A percentile compares a stretch with the other conserved stretches of the same genome.
phyloP scores from a whole-genome alignment of 2,329 filamentous ascomycete species.

The Colletotrichum coccodes region DNA sequence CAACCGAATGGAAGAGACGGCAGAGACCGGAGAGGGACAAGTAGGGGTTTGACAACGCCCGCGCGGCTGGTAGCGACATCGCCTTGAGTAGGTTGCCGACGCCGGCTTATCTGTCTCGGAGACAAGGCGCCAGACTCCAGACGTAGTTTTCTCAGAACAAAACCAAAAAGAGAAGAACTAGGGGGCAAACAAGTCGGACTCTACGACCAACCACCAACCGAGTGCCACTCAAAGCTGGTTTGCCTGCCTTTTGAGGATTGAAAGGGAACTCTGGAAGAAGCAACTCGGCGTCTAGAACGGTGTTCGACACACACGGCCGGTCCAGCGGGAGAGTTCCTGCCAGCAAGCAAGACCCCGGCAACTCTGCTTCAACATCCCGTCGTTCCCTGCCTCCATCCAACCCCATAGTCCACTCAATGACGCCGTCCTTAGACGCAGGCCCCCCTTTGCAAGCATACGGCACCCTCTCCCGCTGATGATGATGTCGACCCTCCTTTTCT shows the following conservation, averaged over 20 bases:
- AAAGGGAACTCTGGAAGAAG: neutral
- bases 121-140: neutral
- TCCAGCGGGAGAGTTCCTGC: constrained; percentile 12
- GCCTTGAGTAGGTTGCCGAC: neutral
- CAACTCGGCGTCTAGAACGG: neutral
- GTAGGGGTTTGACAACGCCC: neutral
- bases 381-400: neutral
- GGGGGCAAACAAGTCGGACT: neutral
- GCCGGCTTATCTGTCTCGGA: neutral
- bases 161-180: constrained; percentile 5
- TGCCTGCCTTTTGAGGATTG: neutral
- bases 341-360: constrained; percentile 8
- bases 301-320: neutral
- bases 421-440: neutral
- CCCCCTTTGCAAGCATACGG: neutral
- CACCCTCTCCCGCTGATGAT: constrained; percentile 1
- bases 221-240: neutral
- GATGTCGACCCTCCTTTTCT: neutral
- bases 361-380: neutral
- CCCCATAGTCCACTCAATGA: neutral
- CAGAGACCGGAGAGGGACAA: neutral
- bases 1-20: neutral
- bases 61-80: neutral
- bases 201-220: neutral
- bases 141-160: constrained; percentile 11